These are phyloP conservation scores for Hanseniaspora jakobsenii DNA, from an alignment of 805 yeast species.

Conservation along the genomic window DNA sequence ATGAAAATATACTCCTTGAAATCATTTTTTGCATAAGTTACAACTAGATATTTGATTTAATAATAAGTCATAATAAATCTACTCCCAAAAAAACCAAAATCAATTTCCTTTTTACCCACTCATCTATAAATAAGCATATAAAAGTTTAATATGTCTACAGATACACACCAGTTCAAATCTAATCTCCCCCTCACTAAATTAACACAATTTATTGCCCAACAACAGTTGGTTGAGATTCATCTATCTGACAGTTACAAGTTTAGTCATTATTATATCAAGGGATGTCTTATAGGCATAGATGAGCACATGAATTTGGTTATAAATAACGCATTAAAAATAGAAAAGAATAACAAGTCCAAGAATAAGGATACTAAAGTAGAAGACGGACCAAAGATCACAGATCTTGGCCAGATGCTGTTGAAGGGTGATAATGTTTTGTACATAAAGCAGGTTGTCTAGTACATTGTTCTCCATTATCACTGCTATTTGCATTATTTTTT, in stretches of 20 bases:
- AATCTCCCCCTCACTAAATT: neutral
- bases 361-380: too few relatives aligned
- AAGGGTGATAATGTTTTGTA: conserved; percentile 92
- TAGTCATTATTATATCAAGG: conserved; percentile 34
- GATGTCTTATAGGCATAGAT: conserved; percentile 83
- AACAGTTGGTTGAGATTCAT: neutral
- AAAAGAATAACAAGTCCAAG: too few relatives aligned
- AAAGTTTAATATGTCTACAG: neutral
- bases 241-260: conserved; percentile 7
- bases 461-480: too few relatives aligned
- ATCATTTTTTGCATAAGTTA: too few relatives aligned
- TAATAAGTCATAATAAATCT: neutral
- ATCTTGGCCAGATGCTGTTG: conserved; percentile 59
- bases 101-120: neutral
- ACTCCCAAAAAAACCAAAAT: neutral
- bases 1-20: too few relatives aligned
- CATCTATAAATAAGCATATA: too few relatives aligned
- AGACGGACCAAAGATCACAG: neutral
- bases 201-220: neutral
- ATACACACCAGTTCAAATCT: neutral
- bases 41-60: neutral
- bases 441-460: conserved; percentile 39
- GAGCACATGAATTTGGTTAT: conserved; percentile 85
- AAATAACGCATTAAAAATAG: conserved; percentile 52
- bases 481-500: too few relatives aligned